These are phyloP conservation scores for Speleostelium caveatum DNA, from an alignment of 78 protist species.

Conservation along the genomic window DNA sequence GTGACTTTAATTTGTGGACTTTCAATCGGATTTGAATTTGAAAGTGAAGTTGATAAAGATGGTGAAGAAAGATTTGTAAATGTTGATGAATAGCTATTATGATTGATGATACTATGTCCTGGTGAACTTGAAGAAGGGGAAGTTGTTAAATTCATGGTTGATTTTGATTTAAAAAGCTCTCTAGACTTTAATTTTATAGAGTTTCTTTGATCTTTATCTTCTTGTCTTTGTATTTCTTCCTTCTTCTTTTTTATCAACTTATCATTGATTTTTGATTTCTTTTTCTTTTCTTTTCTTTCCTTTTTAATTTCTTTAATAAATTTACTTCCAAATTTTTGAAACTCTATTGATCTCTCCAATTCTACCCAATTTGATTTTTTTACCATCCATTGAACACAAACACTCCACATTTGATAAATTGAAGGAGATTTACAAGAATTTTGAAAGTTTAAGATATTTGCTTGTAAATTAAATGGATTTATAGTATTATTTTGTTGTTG, in stretches of 20 bases:
- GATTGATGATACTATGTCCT: neutral
- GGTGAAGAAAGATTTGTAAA: neutral
- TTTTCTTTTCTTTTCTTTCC: slow-evolving; percentile 57
- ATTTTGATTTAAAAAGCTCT: slow-evolving; percentile 2
- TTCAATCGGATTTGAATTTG: neutral
- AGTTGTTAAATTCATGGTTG: neutral
- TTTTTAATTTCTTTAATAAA: slow-evolving; percentile 44
- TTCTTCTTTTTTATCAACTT: slow-evolving; percentile 15
- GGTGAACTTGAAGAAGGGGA: neutral
- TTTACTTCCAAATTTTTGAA: slow-evolving; percentile 22
- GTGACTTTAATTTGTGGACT: neutral
- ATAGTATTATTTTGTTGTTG: neutral
- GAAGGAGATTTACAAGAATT: neutral
- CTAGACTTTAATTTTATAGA: neutral
- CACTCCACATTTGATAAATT: slow-evolving; percentile 37
- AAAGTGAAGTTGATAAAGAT: neutral
- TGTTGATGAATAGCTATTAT: neutral
- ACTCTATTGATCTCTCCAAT: neutral
- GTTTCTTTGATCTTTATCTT: neutral
- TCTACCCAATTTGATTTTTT: slow-evolving; percentile 53
- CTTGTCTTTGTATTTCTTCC: neutral
- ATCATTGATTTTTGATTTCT: slow-evolving; percentile 8
- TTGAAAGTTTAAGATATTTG: neutral
- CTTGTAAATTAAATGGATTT: too few relatives aligned
- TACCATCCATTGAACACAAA: slow-evolving; percentile 47